These are phyloP conservation scores for Kwoniella sp. DNA, from an alignment of 768 basidiomycete species.

Conservation along the genomic window DNA sequence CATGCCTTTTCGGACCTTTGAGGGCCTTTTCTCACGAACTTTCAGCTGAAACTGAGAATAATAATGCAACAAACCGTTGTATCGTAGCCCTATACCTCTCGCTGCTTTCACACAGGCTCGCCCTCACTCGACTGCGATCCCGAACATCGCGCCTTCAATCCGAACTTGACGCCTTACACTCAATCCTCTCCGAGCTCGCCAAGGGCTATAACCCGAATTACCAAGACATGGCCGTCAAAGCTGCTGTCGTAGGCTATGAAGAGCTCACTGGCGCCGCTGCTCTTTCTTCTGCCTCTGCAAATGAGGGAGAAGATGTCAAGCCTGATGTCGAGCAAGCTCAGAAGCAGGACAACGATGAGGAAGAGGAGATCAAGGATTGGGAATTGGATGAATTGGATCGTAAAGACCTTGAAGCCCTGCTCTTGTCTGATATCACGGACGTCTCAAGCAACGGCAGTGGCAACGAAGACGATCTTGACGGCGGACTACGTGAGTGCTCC, in stretches of 20 bases:
- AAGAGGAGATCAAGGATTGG: slow-evolving; percentile 58
- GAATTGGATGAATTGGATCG: slow-evolving; percentile 60
- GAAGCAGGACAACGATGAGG: slow-evolving; percentile 38
- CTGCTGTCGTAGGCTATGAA: slow-evolving; percentile 93
- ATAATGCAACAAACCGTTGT: background rate
- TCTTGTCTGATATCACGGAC: slow-evolving; percentile 74
- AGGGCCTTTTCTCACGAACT: background rate
- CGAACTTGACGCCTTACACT: slow-evolving; percentile 74
- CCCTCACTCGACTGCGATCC: slow-evolving; percentile 73
- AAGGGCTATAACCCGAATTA: slow-evolving; percentile 96
- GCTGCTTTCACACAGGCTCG: slow-evolving; percentile 71
- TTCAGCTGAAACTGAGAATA: background rate
- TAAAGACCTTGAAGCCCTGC: slow-evolving; percentile 70
- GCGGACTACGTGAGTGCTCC: slow-evolving; percentile 64
- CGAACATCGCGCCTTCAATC: slow-evolving; percentile 73
- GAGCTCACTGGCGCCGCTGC: slow-evolving; percentile 47
- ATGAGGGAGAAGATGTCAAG: slow-evolving; percentile 23
- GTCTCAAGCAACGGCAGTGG: slow-evolving; percentile 59
- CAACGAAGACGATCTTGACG: slow-evolving; percentile 32
- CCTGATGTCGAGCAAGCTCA: slow-evolving; percentile 44
- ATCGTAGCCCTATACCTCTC: slow-evolving; percentile 75
- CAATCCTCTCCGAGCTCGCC: slow-evolving; percentile 79
- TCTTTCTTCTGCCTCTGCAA: background rate
- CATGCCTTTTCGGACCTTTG: too few species aligned
- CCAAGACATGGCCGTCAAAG: slow-evolving; percentile 98